Conservation (phyloP, 2,329 filamentous ascomycete species). For the Geosmithia flava region DNA sequence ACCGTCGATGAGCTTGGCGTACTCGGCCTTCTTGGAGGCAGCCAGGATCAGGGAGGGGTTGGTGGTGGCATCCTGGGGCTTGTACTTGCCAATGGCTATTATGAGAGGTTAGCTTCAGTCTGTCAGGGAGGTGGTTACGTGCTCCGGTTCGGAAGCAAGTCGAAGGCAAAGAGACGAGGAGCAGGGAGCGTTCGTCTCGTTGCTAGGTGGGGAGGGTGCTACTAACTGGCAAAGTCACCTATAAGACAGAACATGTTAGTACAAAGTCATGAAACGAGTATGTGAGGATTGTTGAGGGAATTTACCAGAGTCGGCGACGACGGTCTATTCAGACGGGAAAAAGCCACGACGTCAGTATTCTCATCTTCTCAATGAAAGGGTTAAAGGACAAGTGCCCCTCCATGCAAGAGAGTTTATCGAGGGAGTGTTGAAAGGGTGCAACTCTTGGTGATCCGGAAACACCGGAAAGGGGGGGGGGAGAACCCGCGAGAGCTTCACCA, state of each 20-base stretch:
- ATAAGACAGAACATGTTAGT: slow-evolving; percentile 13
- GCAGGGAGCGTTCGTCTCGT: background rate
- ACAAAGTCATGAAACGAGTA: slow-evolving; percentile 1
- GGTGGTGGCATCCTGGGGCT: slow-evolving; percentile 99
- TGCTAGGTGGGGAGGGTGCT: slow-evolving; percentile 3
- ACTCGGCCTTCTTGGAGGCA: slow-evolving; percentile 95
- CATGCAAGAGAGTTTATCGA: background rate
- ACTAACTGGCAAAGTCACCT: slow-evolving; percentile 72
- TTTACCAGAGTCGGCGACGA: slow-evolving; percentile 93
- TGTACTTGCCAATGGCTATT: slow-evolving; percentile 94
- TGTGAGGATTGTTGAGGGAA: slow-evolving; percentile 14
- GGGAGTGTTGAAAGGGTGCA: background rate
- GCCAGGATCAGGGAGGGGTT: slow-evolving; percentile 98
- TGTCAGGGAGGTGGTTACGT: background rate
- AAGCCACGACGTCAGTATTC: slow-evolving; percentile 2
- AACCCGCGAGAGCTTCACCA: background rate
- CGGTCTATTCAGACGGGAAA: slow-evolving; percentile 45
- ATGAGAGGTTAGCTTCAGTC: background rate
- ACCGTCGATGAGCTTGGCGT: slow-evolving; percentile 79
- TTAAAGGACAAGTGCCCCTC: background rate
- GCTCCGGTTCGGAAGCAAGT: slow-evolving; percentile 1
- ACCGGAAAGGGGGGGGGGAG: background rate
- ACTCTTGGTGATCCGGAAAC: background rate
- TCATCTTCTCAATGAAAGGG: background rate
- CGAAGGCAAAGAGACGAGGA: background rate